Base-by-base conservation (phyloP, 2,329 filamentous ascomycete genomes). In the Penicillium sclerotigenum region DNA sequence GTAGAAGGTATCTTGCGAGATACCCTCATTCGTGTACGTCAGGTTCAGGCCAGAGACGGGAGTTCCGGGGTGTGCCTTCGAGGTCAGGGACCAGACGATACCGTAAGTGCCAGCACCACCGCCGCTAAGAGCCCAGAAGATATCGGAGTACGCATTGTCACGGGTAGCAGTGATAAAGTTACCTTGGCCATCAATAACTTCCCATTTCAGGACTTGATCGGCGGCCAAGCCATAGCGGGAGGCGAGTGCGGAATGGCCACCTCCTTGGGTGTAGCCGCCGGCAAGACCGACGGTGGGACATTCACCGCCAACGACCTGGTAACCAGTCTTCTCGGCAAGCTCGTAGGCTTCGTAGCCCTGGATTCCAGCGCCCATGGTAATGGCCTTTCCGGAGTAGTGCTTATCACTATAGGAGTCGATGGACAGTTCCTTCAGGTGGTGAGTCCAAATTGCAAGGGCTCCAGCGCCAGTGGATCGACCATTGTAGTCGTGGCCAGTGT, bases 401-500 rank as follows among this genome's bases (percentile, higher is more conserved):
- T 61, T 13, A 20, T 73, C 67, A 5, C 69, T 67, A 46, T 75
- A 81, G n/a, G 66, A 52, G 13, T 55, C 38, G 42, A 69, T 59
- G 3, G 65, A 48, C 14, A 72, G 62, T 13, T 63, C 46, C 41
- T 73, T 73, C 14, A 73, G 60, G 42, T 72, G 49, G 40, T 72
- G 71, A 26, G 62, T 73, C 66, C 70, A 73, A 28, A 74, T 59
- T 2, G 55, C 64, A 29, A 74, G 58, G 2, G 63, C 76, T 1
- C 85, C 85, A 22, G 79, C 80, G n/a, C 86, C 87, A 0, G 84
- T 84, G 0, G 81, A 85, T 40, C 83, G 81, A 38, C 85, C 86
- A 51, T 52, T 58, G 28, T 56, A 59, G 31, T 77, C 73, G 48
- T 79, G 76, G 3, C 76, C 75, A 0, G 73, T 77, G 59, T 76